A percentile compares a stretch with the other conserved stretches of the same genome.
Evolutionary conservation across 371 early-diverging fungal species (phyloP).

Genomic region (Actinomortierella ambigua): DNA sequence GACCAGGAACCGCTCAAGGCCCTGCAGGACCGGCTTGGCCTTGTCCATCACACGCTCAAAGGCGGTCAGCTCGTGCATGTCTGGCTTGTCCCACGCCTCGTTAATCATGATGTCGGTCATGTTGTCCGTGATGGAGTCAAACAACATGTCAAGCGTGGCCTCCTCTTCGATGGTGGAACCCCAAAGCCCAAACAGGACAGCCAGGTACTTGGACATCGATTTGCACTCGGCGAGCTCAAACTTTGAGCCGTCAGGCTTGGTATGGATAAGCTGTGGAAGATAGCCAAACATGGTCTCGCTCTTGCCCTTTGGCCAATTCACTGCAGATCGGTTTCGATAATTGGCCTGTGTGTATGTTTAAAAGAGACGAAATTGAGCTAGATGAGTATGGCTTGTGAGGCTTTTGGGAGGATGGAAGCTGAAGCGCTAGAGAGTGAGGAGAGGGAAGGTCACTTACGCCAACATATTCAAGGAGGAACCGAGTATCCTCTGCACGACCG

Average conservation of each 20-base stretch:
- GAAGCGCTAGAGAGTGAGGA: too few relatives aligned
- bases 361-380: too few relatives aligned
- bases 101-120: constrained; percentile 14
- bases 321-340: constrained; percentile 26
- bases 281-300: constrained; percentile 32
- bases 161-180: constrained; percentile 28
- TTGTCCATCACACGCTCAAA: constrained; percentile 19
- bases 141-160: constrained; percentile 17
- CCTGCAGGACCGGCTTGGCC: constrained; percentile 19
- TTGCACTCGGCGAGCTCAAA: constrained; percentile 18
- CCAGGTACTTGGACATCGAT: constrained; percentile 23
- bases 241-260: constrained; percentile 23
- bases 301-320: constrained; percentile 34
- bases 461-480: constrained; percentile 31
- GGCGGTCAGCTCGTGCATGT: constrained; percentile 12
- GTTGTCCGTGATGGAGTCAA: constrained; percentile 13
- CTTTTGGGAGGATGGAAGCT: too few relatives aligned
- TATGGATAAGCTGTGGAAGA: constrained; percentile 30
- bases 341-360: constrained; percentile 13
- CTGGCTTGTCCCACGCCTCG: constrained; percentile 26
- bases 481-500: constrained; percentile 27
- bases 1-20: constrained; percentile 23
- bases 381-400: too few relatives aligned
- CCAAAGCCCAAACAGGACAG: constrained; percentile 17
- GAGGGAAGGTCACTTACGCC: constrained; percentile 24